Evolutionary conservation across 441 rosid genomes (phyloP).

Genomic region (Croton setiger): DNA sequence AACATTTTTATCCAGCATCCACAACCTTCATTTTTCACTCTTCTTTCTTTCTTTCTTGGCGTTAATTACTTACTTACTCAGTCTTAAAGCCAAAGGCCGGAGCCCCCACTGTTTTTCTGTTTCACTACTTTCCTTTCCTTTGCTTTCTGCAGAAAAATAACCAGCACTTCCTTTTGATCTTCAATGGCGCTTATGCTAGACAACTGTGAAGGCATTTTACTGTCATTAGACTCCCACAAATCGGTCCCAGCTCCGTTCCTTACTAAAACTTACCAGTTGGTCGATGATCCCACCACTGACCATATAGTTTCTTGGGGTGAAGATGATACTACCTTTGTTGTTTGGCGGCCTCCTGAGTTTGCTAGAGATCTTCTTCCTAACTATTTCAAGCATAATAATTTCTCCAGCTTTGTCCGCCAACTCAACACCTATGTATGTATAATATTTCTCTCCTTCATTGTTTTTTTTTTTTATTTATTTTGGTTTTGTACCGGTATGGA

Average conservation of each 20-base stretch:
- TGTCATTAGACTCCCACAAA: slow-evolving; percentile 75
- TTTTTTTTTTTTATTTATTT: neutral
- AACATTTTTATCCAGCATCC: slow-evolving; percentile 32
- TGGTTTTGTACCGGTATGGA: neutral
- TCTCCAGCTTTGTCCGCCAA: slow-evolving; percentile 92
- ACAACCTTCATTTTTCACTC: neutral
- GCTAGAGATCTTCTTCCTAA: slow-evolving; percentile 95
- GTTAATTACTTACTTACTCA: slow-evolving; percentile 17
- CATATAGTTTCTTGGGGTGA: slow-evolving; percentile 95
- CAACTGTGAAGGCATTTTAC: slow-evolving; percentile 58
- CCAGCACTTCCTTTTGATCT: neutral
- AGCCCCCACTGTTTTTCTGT: neutral
- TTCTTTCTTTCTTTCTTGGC: too few species aligned
- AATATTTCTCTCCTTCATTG: neutral
- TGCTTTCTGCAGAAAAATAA: neutral
- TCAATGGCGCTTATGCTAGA: slow-evolving; percentile 59
- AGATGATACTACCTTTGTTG: slow-evolving; percentile 79
- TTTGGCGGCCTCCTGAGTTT: slow-evolving; percentile 93
- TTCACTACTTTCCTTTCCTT: neutral
- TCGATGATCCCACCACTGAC: slow-evolving; percentile 83
- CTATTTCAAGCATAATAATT: slow-evolving; percentile 93
- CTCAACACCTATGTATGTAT: slow-evolving; percentile 82
- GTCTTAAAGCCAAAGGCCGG: slow-evolving; percentile 12
- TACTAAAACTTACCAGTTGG: slow-evolving; percentile 88
- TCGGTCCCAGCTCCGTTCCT: slow-evolving; percentile 89